Conservation (phyloP, 108 stramenopile genomes). For the Aurantiochytrium sp. region DNA sequence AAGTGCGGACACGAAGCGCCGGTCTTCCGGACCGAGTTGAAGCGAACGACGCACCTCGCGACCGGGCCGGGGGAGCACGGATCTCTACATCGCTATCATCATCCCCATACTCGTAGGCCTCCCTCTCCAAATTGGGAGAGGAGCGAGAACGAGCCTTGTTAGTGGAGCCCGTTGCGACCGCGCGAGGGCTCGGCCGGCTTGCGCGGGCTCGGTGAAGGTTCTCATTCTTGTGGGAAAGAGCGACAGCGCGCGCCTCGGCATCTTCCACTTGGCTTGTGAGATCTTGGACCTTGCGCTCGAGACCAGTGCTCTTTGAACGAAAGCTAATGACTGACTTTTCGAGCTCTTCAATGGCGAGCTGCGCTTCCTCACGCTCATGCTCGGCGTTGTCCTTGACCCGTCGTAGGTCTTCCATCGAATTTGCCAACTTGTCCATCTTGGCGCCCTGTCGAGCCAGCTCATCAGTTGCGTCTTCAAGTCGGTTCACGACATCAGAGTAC, state of each 20-base stretch:
- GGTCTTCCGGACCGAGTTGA: no score
- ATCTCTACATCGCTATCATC: no score
- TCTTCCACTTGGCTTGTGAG: neutral
- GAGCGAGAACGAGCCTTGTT: no score
- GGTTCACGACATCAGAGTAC: neutral
- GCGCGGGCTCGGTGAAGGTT: no score
- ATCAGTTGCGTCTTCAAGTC: neutral
- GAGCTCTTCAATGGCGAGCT: neutral
- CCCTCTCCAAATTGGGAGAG: no score
- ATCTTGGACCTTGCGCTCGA: neutral
- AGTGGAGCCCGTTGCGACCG: no score
- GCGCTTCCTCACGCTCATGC: neutral
- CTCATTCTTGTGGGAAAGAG: no score
- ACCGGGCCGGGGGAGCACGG: no score
- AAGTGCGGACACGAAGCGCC: no score
- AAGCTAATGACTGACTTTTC: neutral
- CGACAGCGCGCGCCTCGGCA: neutral
- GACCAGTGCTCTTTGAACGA: neutral
- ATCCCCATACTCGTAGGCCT: no score
- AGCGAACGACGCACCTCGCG: no score
- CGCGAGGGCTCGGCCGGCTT: no score
- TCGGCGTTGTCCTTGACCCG: neutral
- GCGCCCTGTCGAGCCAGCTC: neutral
- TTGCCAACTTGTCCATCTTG: neutral
- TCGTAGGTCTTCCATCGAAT: neutral